Base-by-base conservation (phyloP, 257 asterid species). In the Hygrophila difformis region DNA sequence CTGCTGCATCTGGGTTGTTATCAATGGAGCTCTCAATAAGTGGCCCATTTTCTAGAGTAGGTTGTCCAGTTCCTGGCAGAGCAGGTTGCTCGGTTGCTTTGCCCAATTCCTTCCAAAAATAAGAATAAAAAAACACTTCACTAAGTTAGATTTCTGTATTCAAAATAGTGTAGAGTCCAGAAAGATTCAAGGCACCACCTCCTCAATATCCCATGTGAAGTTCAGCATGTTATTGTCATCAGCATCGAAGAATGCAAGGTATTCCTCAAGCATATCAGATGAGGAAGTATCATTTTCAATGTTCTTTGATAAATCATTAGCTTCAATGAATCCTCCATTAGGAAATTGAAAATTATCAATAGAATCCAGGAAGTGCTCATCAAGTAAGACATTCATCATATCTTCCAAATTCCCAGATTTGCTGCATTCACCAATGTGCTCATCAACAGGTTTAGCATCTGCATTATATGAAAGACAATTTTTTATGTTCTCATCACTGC, bases 391-490 rank as follows among this genome's bases (percentile, higher is more conserved):
- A 61, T 76, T 79, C 51, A 63, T 24, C 44, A 57, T 81, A 51
- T 73, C 85, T n/a, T n/a, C n/a, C 15, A 60, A 40, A 51, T 65
- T 44, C 38, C 17, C 56, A 7, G 74, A 58, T 50, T 69, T 75
- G 73, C 87, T 72, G 16, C 89, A 71, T 63, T 83, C 95, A 50
- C 81, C 86, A 44, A 72, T 74, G 67, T 57, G 80, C 62, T 87
- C 97, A 42, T 69, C 77, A 50, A 82, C 88, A n/a, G 74, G 64
- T 49, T 59, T 64, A 36, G 58, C 64, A 15, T 61, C 58, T 53
- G 51, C 44, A 28, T 26, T 8, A 26, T 26, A 26, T 8, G 40
- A 35, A 61, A 33, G 37, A 39, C 14, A 23, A 37, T 48, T 58
- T 17, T 0, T 26, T 0, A 26, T 26, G 31, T 59, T 26, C 38